Evolutionary conservation across 106 monocot species (phyloP).

Genomic region (Apostasia shenzhenica): DNA sequence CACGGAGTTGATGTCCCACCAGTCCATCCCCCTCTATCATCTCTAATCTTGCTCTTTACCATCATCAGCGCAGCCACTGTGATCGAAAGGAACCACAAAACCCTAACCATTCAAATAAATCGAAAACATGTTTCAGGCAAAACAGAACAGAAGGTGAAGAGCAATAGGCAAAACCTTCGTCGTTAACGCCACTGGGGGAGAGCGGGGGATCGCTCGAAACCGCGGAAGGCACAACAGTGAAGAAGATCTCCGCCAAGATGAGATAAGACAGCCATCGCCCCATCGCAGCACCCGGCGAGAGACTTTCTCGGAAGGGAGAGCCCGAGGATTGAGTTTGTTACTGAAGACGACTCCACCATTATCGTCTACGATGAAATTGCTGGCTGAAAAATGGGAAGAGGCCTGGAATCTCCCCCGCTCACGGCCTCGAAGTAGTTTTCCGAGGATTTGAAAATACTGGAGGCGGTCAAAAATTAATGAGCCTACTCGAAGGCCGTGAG

Average conservation of each 20-base stretch:
- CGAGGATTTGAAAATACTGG: too few relatives aligned
- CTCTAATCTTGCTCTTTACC: slow-evolving; percentile 81
- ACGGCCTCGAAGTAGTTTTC: too few relatives aligned
- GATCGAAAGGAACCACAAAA: not conserved
- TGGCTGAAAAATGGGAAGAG: too few relatives aligned
- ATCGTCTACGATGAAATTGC: not conserved
- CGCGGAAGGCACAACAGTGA: not conserved
- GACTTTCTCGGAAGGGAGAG: not conserved
- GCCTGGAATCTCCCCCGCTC: too few relatives aligned
- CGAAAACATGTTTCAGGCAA: not conserved
- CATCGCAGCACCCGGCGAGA: not conserved
- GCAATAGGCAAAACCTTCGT: slow-evolving; percentile 44
- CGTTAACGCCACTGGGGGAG: slow-evolving; percentile 88
- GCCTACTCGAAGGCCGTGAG: too few relatives aligned
- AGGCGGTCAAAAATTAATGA: too few relatives aligned
- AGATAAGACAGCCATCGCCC: not conserved
- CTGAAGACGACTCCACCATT: not conserved
- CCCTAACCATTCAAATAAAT: not conserved
- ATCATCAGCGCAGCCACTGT: slow-evolving; percentile 90
- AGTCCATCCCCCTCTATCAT: slow-evolving; percentile 54
- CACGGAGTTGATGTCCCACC: slow-evolving; percentile 97
- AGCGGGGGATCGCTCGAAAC: slow-evolving; percentile 57
- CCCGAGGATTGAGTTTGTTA: not conserved
- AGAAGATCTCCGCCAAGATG: slow-evolving; percentile 1
- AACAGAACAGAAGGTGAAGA: not conserved